phyloP scores from a whole-genome alignment of 1,284 basidiomycete genomes.

The Trametes hirsuta region DNA sequence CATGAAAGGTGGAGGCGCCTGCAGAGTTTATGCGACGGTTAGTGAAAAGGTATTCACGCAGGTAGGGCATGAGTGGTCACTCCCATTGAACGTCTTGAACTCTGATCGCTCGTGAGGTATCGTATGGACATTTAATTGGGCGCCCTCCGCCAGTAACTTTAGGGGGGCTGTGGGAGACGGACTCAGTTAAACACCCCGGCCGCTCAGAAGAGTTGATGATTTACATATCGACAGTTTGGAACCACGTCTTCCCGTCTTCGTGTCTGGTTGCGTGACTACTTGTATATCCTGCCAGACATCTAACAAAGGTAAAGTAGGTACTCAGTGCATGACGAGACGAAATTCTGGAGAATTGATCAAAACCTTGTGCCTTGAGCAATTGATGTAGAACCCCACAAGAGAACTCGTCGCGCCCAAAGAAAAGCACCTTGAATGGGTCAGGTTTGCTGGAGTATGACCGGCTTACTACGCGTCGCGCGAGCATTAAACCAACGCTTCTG shows the following conservation, averaged over 20 bases:
- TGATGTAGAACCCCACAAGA: conserved; percentile 63
- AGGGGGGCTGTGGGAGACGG: conserved; percentile 52
- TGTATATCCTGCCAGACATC: conserved; percentile 64
- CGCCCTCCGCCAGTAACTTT: conserved; percentile 51
- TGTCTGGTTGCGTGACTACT: conserved; percentile 67
- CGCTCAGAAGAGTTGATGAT: conserved; percentile 20
- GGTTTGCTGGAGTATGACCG: conserved; percentile 2
- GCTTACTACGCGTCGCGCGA: too few relatives aligned
- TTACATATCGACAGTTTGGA: conserved; percentile 53
- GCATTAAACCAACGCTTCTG: too few relatives aligned
- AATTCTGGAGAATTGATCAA: neutral
- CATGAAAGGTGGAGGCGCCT: conserved; percentile 54
- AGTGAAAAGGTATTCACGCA: neutral
- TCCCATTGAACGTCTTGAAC: conserved; percentile 64
- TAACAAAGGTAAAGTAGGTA: conserved; percentile 29
- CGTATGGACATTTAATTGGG: conserved; percentile 54
- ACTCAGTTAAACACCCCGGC: neutral
- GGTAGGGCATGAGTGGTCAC: neutral
- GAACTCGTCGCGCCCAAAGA: conserved; percentile 76
- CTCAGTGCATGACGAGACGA: neutral
- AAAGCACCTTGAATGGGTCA: conserved; percentile 56
- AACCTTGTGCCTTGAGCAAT: conserved; percentile 54
- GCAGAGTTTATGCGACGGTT: neutral
- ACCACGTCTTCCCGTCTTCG: conserved; percentile 54
- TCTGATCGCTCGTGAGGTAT: conserved; percentile 59